Evolutionary conservation across 768 basidiomycete genomes (phyloP), one percentile per base, ranked within the genome.

Genomic region (Leccinum pellstonianum): DNA sequence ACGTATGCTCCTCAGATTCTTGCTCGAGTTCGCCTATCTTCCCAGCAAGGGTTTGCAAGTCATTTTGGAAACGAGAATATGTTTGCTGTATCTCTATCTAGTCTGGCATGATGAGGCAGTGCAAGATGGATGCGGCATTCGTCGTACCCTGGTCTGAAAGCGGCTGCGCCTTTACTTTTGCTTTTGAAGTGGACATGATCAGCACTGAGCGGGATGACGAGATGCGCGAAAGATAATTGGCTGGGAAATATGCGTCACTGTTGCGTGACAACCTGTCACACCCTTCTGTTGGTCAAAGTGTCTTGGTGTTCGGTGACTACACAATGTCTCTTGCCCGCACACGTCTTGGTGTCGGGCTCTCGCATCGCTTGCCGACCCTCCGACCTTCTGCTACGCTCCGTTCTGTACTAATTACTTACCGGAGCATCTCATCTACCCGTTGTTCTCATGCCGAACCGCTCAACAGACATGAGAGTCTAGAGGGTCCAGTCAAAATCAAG

Each of bases 21-120:
- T 88, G 86, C 73, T 99, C 97, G 33, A 99, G 81, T 75, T 99
- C 97, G 61, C 92, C 91, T 66, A 98, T 95, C 77, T 98, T 98
- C 64, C 87, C 85, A 38, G 94, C 93, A 27, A 98, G 77, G n/a
- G 86, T 83, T 73, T 95, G 93, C 29, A 98, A 78, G 52, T 98
- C 96, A 75, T 83, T 91, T 74, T 95, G 91, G 68, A 90, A 81
- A 59, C 87, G 85, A 62, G 86, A 80, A 69, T 91, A 96, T 47
- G 80, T 88, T 75, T 87, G 85, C 74, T 93, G 90, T 58, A 94
- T 84, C 75, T 95, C 93, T 93, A 79, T 80, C 83, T 84, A 71
- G 75, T 76, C 59, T 60, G 68, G 71, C 71, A 79, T 70, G 76
- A 75, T 74, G 73, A 77, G 71, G 59, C 38, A 62, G 70, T 59